Conservation (phyloP, 1,284 basidiomycete genomes). For the Irpex rosettiformis region DNA sequence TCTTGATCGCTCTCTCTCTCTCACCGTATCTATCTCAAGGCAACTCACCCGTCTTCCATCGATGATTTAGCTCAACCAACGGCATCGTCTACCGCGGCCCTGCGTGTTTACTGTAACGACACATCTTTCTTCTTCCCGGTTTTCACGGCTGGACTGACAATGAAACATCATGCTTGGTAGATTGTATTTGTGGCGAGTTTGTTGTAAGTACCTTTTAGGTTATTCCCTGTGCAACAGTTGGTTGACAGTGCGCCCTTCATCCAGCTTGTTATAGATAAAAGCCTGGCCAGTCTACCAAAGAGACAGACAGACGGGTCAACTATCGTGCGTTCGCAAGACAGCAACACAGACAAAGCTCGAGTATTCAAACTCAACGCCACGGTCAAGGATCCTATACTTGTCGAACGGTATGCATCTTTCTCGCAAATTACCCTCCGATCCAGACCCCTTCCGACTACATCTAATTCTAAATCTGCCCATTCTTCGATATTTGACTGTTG, state of each 20-base stretch:
- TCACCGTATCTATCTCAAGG: constrained; percentile 11
- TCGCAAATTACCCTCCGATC: no score
- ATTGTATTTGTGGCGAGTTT: constrained; percentile 84
- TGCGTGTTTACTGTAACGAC: constrained; percentile 71
- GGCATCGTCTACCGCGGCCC: constrained; percentile 69
- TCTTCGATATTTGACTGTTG: constrained; percentile 1
- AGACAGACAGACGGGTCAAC: constrained; percentile 72
- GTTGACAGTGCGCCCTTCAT: no score
- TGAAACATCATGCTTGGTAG: constrained; percentile 33
- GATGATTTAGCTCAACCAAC: constrained; percentile 64
- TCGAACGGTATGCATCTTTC: constrained; percentile 62
- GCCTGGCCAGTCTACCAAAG: constrained; percentile 61
- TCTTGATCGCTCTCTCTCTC: constrained; percentile 7
- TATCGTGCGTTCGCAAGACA: constrained; percentile 67
- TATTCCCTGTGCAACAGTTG: no score
- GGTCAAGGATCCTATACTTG: constrained; percentile 57
- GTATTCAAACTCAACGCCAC: constrained; percentile 78
- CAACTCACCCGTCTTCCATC: not conserved
- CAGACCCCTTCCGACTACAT: no score
- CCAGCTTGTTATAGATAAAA: constrained; percentile 81
- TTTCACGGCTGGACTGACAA: constrained; percentile 12
- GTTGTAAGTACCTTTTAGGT: constrained; percentile 48
- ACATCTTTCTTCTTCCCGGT: constrained; percentile 9
- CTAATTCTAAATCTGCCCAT: not conserved
- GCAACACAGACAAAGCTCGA: constrained; percentile 49